Evolutionary conservation across 345 rosid species (phyloP).

Genomic region (Boechera stricta): DNA sequence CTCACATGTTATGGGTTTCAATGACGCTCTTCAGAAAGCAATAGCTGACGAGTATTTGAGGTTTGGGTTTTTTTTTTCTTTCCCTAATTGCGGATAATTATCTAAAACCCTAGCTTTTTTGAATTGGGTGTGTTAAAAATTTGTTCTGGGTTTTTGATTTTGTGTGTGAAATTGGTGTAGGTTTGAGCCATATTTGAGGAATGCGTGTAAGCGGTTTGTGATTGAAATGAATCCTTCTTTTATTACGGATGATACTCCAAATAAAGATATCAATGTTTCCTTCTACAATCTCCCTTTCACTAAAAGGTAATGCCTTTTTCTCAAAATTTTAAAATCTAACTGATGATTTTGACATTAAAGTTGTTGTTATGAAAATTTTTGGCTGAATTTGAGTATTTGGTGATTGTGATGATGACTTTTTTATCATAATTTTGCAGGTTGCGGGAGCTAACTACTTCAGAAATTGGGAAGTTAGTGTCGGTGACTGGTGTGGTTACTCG

Average conservation of each 20-base stretch:
- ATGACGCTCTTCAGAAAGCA: conserved; percentile 80
- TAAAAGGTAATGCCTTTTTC: conserved; percentile 56
- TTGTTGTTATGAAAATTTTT: background rate
- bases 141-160: background rate
- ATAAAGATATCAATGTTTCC: conserved; percentile 83
- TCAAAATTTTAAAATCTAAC: background rate
- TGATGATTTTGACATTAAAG: background rate
- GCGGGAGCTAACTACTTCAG: conserved; percentile 83
- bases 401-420: conserved; percentile 17
- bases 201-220: conserved; percentile 89
- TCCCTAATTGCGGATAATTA: background rate
- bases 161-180: conserved; percentile 28
- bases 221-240: conserved; percentile 75
- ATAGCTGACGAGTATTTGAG: conserved; percentile 84
- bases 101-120: conserved; percentile 13
- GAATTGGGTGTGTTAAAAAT: background rate
- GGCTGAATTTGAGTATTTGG: background rate
- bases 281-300: conserved; percentile 84
- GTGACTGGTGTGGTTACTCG: conserved; percentile 95
- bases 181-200: conserved; percentile 85
- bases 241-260: conserved; percentile 76
- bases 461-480: conserved; percentile 87
- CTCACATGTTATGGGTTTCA: conserved; percentile 82
- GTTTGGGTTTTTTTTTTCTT: conserved; percentile 36
- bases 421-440: conserved; percentile 47